These are phyloP conservation scores for Apiotrichum gamsii DNA, from an alignment of 1,284 basidiomycete genomes.

Conservation along the genomic window DNA sequence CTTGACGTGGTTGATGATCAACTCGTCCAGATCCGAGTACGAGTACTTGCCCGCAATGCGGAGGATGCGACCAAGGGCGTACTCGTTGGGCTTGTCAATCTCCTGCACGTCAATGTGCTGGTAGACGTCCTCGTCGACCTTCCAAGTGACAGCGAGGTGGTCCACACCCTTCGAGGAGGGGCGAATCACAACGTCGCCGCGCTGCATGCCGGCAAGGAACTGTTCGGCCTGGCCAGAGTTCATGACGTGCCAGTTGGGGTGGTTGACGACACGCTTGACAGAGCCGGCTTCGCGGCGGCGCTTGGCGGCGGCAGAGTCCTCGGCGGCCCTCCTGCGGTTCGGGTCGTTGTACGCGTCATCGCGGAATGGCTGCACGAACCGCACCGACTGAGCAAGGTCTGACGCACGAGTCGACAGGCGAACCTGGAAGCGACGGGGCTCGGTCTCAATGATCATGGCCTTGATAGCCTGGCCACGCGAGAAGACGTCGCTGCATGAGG, in stretches of 20 bases:
- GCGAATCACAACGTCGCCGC: constrained; percentile 91
- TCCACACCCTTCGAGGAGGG: constrained; percentile 91
- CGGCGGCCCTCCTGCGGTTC: constrained; percentile 56
- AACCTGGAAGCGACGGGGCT: constrained; percentile 62
- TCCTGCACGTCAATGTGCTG: constrained; percentile 98
- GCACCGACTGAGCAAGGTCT: constrained; percentile 54
- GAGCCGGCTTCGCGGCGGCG: constrained; percentile 72
- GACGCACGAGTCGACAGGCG: constrained; percentile 67
- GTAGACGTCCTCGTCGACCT: constrained; percentile 92
- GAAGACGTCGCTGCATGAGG: constrained; percentile 50
- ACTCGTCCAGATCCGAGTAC: constrained; percentile 93
- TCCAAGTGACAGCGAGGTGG: constrained; percentile 98
- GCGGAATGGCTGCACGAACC: constrained; percentile 37
- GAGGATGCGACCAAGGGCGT: constrained; percentile 64
- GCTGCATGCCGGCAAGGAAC: constrained; percentile 80
- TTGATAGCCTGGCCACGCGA: constrained; percentile 72
- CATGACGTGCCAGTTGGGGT: constrained; percentile 97
- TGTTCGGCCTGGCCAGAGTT: constrained; percentile 84
- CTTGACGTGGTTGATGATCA: constrained; percentile 95
- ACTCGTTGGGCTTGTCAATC: constrained; percentile 61
- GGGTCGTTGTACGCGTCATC: constrained; percentile 37
- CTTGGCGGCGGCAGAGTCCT: constrained; percentile 68
- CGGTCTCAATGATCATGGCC: constrained; percentile 69
- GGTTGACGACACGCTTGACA: constrained; percentile 84
- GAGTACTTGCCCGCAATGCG: constrained; percentile 69